Evolutionary conservation across 306 rosid genomes (phyloP), one percentile per base, ranked within the genome.

Genomic region (Astragalus glycyphyllos): DNA sequence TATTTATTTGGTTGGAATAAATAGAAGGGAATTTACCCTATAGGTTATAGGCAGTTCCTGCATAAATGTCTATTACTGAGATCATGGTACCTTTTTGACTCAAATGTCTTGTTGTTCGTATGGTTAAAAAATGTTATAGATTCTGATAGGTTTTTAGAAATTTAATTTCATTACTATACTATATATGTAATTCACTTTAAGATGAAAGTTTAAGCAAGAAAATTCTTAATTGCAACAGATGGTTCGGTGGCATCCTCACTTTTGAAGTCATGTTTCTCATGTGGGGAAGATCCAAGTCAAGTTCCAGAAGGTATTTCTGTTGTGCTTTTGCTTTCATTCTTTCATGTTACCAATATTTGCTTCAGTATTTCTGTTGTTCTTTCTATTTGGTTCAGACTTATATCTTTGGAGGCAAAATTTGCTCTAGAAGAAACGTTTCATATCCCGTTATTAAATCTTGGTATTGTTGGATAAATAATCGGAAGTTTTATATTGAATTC

Each of bases 251-350:
- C 86, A 51, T 82, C 92, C 16, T 79, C 87, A 48, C 71, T 85
- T 58, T 81, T 88, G 77, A 92, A 79, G 80, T 78, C 89, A 45
- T 92, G 98, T 80, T 92, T 90, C 80, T 90, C 95, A 5, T 92
- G 97, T 68, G 97, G 92, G 48, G 91, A 86, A 58, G 91, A 88
- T 67, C 93, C 89, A 6, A 87, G 75, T 76, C 82, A 85, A 68
- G 81, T 78, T 78, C 87, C 81, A 58, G 90, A 86, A 84, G 97
- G 98, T 90, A 86, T 37, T 70, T 72, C 69, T 67, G 32, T 61
- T 7, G 4, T 53, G 34, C 16, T 69, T 44, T 67, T 5, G 16
- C 35, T 64, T 37, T 76, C 72, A 10, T 62, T 74, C 34, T 65
- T 67, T 77, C 62, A 63, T 47, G 71, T 41, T 68, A 16, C 49